These are phyloP conservation scores for Leccinum truebloodii DNA, from an alignment of 768 basidiomycete genomes.

Conservation along the genomic window DNA sequence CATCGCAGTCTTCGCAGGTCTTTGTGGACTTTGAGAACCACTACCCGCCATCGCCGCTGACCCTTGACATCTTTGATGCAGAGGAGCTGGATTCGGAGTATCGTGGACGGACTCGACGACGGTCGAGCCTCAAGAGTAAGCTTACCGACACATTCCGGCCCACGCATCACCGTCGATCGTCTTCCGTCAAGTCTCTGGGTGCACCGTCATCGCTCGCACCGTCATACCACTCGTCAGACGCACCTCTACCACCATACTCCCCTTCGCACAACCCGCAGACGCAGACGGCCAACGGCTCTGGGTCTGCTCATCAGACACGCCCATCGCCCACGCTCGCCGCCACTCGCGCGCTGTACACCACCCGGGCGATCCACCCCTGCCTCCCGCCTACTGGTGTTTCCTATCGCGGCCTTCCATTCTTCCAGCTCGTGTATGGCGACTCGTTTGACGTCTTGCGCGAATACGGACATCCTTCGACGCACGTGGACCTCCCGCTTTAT, in stretches of 20 bases:
- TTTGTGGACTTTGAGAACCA: conserved; percentile 27
- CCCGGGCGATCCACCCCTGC: conserved; percentile 69
- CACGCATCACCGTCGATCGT: conserved; percentile 34
- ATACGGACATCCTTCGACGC: conserved; percentile 75
- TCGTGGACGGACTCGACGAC: conserved; percentile 31
- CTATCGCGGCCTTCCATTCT: conserved; percentile 78
- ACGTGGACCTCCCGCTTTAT: conserved; percentile 70
- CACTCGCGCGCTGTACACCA: conserved; percentile 60
- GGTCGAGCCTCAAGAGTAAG: conserved; percentile 35
- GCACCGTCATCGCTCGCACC: conserved; percentile 30
- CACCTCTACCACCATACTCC: conserved; percentile 25
- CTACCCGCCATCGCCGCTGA: conserved; percentile 32
- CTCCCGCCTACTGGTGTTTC: conserved; percentile 60
- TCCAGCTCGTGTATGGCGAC: conserved; percentile 62
- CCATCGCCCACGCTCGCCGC: conserved; percentile 28
- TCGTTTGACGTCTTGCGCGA: conserved; percentile 71
- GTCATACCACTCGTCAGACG: conserved; percentile 23
- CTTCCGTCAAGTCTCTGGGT: conserved; percentile 35
- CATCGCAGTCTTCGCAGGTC: conserved; percentile 31
- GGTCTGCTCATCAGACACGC: conserved; percentile 15
- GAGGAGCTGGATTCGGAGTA: conserved; percentile 28
- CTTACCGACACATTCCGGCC: conserved; percentile 35
- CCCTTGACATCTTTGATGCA: conserved; percentile 23
- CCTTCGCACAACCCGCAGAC: conserved; percentile 19
- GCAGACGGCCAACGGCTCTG: conserved; percentile 17